A percentile compares a stretch with the other conserved stretches of the same genome.
phyloP scores from a whole-genome alignment of 2,329 filamentous ascomycete genomes.

The Nannizziopsis barbatae region DNA sequence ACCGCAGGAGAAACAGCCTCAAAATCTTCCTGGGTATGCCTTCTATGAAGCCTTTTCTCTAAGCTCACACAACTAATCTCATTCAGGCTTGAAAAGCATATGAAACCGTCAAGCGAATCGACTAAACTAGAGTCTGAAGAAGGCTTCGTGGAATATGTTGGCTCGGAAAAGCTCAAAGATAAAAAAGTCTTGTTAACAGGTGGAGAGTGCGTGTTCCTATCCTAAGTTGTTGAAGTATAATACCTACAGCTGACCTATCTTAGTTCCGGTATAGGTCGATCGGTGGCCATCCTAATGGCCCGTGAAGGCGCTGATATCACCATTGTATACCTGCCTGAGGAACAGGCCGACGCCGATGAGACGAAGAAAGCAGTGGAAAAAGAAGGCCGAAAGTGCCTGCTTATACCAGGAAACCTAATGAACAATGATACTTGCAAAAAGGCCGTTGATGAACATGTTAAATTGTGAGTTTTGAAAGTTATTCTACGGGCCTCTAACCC shows the following conservation, averaged over 20 bases:
- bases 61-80: neutral
- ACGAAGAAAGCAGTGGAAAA: slow-evolving; percentile 44
- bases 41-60: neutral
- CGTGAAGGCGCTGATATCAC: slow-evolving; percentile 48
- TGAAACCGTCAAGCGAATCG: slow-evolving; percentile 26
- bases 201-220: slow-evolving; percentile 39
- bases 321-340: slow-evolving; percentile 46
- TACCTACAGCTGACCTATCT: neutral
- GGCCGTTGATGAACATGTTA: slow-evolving; percentile 44
- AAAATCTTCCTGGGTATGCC: slow-evolving; percentile 12
- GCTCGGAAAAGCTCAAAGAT: slow-evolving; percentile 41
- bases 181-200: slow-evolving; percentile 46
- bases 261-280: slow-evolving; percentile 46
- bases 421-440: slow-evolving; percentile 41
- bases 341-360: slow-evolving; percentile 45
- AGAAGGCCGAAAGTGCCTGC: slow-evolving; percentile 39
- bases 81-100: slow-evolving; percentile 16
- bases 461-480: slow-evolving; percentile 28
- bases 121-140: slow-evolving; percentile 25
- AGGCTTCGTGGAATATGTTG: slow-evolving; percentile 30
- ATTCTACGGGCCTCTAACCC: neutral
- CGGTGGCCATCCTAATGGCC: slow-evolving; percentile 46
- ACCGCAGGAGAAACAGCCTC: slow-evolving; percentile 10
- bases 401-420: slow-evolving; percentile 41
- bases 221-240: neutral